Base-by-base conservation (phyloP, 257 asterid genomes). In the Gentiana macrophylla region DNA sequence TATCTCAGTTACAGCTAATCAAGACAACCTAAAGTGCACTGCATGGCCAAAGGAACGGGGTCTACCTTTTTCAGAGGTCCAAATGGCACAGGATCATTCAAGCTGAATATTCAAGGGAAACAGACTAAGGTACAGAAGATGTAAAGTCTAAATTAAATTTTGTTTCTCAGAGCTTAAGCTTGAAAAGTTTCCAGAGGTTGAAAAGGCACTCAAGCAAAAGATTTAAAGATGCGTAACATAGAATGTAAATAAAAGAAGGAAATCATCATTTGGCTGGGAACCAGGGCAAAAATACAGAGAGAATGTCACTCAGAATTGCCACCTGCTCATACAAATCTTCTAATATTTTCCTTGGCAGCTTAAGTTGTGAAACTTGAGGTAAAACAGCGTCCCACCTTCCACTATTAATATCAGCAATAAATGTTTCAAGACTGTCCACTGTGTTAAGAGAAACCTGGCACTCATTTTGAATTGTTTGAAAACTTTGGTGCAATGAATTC, bases 331-430 rank as follows among this genome's bases (percentile, higher is more conserved):
- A 91, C 35, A 91, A 84, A 71, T 87, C 98, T 70, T 91, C 98
- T 59, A 91, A 78, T 54, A 74, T 87, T 76, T 91, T 87, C 52
- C 96, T 74, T 0, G 98, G 89, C 61, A 91, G 93, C 84, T 87
- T 91, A 49, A 91, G 89, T 62, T 91, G 98, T 57, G 98, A 76
- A 62, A 91, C 82, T 76, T 91, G 98, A 46, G 98, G 96, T 61
- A 91, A 80, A 59, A 91, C 88, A 13, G 98, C 96, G 74, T 91
- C 98, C 98, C 98, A 91, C 77, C 95, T 79, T 73, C 98, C 96
- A 69, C 95, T 77, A 57, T 91, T 91, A 65, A 91, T 78, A 72
- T 91, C 98, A 57, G 96, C 85, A 70, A 77, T 54, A 68, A 91
- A 87, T 5, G 96, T 87, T 69, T 91, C 98, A 15, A 65, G 81